These are phyloP conservation scores for Erythrobasidium hasegawianum DNA, from an alignment of 1,284 basidiomycete species.

Conservation along the genomic window DNA sequence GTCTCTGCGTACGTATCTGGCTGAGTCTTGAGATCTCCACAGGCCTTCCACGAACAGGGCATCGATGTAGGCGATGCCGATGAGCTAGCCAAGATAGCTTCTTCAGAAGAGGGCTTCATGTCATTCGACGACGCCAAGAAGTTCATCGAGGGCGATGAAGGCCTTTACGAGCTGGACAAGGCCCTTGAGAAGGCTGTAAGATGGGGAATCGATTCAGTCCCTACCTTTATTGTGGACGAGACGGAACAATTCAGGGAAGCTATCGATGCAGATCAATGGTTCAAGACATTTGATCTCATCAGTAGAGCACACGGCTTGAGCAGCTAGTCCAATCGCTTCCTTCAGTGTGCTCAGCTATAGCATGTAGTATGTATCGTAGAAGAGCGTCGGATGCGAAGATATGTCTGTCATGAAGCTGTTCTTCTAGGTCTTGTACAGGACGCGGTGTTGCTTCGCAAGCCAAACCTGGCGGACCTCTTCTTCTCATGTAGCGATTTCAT, in stretches of 20 bases:
- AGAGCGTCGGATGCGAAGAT: no score
- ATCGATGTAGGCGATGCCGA: constrained; percentile 31
- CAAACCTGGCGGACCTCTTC: no score
- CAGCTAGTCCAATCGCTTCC: no score
- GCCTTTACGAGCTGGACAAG: constrained; percentile 28
- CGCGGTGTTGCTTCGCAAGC: no score
- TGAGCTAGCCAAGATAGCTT: constrained; percentile 10
- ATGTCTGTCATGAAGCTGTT: no score
- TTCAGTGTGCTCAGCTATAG: no score
- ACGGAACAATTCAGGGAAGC: constrained; percentile 16
- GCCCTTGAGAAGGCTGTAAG: constrained; percentile 14
- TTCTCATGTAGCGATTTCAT: no score
- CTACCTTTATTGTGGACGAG: constrained; percentile 28
- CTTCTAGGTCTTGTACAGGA: no score
- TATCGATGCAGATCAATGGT: constrained; percentile 27
- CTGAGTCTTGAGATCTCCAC: not conserved
- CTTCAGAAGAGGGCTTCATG: constrained; percentile 1
- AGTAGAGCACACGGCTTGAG: constrained; percentile 16
- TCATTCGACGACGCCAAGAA: constrained; percentile 11
- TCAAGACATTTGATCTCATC: constrained; percentile 26
- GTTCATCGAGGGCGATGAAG: constrained; percentile 30
- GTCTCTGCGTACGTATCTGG: no score
- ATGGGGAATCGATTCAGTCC: constrained; percentile 29
- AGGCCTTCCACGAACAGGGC: constrained; percentile 31
- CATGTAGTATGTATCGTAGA: no score